Percentiles rank a stretch among this genome's conserved stretches.
Conservation (phyloP, 768 basidiomycete species). For the Amanita molliuscula region DNA sequence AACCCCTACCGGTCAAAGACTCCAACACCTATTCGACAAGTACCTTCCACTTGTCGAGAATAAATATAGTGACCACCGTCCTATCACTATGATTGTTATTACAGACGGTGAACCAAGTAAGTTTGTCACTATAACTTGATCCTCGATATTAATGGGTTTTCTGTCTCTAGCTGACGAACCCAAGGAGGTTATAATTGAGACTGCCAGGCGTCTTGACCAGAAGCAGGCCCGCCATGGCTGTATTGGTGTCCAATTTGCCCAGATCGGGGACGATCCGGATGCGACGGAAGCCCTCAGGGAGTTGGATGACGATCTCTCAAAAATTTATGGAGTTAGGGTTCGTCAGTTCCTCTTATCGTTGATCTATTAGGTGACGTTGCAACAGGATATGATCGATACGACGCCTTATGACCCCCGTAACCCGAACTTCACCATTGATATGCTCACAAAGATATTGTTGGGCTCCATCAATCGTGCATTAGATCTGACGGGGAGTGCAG, state of each 20-base stretch:
- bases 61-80: conserved; percentile 11
- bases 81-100: conserved; percentile 48
- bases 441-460: conserved; percentile 54
- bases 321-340: conserved; percentile 16
- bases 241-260: conserved; percentile 64
- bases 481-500: neutral
- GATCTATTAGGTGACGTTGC: neutral
- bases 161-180: conserved; percentile 38
- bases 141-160: neutral
- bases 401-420: conserved; percentile 31
- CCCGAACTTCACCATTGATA: conserved; percentile 23
- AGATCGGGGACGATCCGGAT: conserved; percentile 41
- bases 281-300: conserved; percentile 35
- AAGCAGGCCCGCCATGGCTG: conserved; percentile 31
- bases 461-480: conserved; percentile 50
- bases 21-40: conserved; percentile 9
- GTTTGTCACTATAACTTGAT: conserved; percentile 10
- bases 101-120: conserved; percentile 57
- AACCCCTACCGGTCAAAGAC: conserved; percentile 11
- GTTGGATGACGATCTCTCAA: conserved; percentile 49
- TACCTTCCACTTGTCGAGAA: conserved; percentile 13
- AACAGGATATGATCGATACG: conserved; percentile 63
- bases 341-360: conserved; percentile 2
- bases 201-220: conserved; percentile 41
- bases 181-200: conserved; percentile 32